Percentiles rank a stretch among this genome's conserved stretches.
Conservation (phyloP, 148 eudicot genomes). For the Fagopyrum tataricum region DNA sequence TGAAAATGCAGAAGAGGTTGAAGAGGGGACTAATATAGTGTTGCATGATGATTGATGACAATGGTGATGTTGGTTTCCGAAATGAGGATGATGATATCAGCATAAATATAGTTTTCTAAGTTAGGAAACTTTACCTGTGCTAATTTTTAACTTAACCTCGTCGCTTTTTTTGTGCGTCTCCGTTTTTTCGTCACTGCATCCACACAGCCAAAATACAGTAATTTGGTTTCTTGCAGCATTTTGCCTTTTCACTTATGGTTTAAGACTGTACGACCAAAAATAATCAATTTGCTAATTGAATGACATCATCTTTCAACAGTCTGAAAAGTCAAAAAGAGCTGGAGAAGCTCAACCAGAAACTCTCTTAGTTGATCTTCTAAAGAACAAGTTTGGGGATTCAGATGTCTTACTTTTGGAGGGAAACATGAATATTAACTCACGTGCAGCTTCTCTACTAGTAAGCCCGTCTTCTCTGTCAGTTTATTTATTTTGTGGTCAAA, state of each 20-base stretch:
- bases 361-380: conserved; percentile 51
- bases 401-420: conserved; percentile 72
- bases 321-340: conserved; percentile 81
- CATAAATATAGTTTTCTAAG: no score
- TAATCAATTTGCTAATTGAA: not conserved
- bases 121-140: no score
- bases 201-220: not conserved
- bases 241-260: not conserved
- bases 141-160: no score
- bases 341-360: conserved; percentile 61
- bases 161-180: no score
- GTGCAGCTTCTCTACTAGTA: conserved; percentile 65
- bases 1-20: no score
- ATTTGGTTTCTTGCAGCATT: not conserved
- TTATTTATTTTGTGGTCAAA: not conserved
- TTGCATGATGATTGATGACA: no score
- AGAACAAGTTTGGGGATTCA: conserved; percentile 39
- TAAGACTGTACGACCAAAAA: not conserved
- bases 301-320: conserved; percentile 32
- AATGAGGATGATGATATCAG: no score
- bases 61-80: no score
- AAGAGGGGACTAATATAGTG: no score
- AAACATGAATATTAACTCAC: conserved; percentile 73
- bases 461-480: conserved; percentile 16
- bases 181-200: not conserved